A percentile compares a stretch with the other conserved stretches of the same genome.
These are phyloP conservation scores for Polygonum aviculare DNA, from an alignment of 148 eudicot species.

Conservation along the genomic window DNA sequence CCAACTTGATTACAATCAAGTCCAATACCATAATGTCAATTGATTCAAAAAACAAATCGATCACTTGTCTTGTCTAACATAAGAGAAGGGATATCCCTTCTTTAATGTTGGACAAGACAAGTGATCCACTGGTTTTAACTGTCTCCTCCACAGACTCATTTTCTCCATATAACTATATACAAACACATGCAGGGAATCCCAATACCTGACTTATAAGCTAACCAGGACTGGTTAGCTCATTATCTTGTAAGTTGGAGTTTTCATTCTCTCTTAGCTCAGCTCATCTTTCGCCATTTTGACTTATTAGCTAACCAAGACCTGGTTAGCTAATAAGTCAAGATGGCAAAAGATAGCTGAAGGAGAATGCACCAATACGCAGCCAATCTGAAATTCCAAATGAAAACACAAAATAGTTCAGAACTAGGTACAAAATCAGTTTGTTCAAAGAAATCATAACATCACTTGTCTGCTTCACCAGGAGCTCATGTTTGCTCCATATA, in stretches of 20 bases:
- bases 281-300: too few relatives aligned
- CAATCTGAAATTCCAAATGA: constrained; percentile 39
- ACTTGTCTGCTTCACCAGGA: background rate
- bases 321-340: constrained; percentile 58
- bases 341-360: constrained; percentile 48
- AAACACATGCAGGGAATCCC: too few relatives aligned
- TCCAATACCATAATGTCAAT: background rate
- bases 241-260: too few relatives aligned
- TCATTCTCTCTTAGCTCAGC: too few relatives aligned
- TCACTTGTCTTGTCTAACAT: too few relatives aligned
- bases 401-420: background rate
- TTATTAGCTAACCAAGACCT: too few relatives aligned
- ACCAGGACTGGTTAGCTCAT: too few relatives aligned
- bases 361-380: constrained; percentile 86
- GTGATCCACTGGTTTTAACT: constrained; percentile 43
- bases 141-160: constrained; percentile 29
- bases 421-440: background rate
- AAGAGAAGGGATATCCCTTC: constrained; percentile 24
- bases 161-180: too few relatives aligned
- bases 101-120: constrained; percentile 64
- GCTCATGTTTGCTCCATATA: background rate
- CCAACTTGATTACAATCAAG: background rate
- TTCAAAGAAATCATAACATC: background rate
- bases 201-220: too few relatives aligned
- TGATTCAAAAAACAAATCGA: too few relatives aligned